phyloP scores from a whole-genome alignment of 352 stramenopile genomes.

The Blastocystis sp. region DNA sequence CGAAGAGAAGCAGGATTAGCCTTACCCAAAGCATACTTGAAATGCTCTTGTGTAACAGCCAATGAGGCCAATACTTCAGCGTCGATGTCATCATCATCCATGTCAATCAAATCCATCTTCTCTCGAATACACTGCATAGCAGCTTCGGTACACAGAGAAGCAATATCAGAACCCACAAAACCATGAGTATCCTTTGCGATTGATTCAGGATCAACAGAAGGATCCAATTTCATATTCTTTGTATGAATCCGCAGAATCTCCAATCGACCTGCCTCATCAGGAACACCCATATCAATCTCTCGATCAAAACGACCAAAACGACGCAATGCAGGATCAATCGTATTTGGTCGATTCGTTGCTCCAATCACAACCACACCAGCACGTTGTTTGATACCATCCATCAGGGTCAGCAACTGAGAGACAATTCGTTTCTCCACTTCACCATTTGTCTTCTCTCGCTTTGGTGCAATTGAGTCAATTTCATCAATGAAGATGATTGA shows the following conservation, averaged over 20 bases:
- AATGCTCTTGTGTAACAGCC: constrained; percentile 94
- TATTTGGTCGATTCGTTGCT: constrained; percentile 97
- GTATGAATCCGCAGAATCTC: constrained; percentile 99
- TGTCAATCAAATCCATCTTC: constrained; percentile 99
- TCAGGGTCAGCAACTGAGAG: constrained; percentile 92
- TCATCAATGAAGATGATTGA: constrained; percentile 99
- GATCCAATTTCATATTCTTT: constrained; percentile 97
- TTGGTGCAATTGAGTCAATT: constrained; percentile 95
- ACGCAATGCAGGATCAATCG: constrained; percentile 91
- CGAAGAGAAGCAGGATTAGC: constrained; percentile 95
- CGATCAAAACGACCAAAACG: constrained; percentile 96
- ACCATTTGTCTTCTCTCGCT: constrained; percentile 96
- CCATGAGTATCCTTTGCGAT: constrained; percentile 96
- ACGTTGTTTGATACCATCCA: constrained; percentile 89
- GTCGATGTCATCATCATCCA: constrained; percentile 97
- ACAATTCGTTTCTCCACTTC: constrained; percentile 97
- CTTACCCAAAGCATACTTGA: constrained; percentile 91
- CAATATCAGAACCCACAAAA: constrained; percentile 98
- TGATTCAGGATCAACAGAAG: constrained; percentile 92
- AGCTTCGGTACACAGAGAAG: constrained; percentile 91
- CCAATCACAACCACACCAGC: constrained; percentile 90
- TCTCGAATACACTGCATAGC: constrained; percentile 90
- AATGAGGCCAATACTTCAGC: constrained; percentile 95
- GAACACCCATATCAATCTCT: constrained; percentile 97
- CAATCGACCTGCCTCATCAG: constrained; percentile 92